These are phyloP conservation scores for Yamadazyma aaseri DNA, from an alignment of 1,139 yeast genomes.

Conservation along the genomic window DNA sequence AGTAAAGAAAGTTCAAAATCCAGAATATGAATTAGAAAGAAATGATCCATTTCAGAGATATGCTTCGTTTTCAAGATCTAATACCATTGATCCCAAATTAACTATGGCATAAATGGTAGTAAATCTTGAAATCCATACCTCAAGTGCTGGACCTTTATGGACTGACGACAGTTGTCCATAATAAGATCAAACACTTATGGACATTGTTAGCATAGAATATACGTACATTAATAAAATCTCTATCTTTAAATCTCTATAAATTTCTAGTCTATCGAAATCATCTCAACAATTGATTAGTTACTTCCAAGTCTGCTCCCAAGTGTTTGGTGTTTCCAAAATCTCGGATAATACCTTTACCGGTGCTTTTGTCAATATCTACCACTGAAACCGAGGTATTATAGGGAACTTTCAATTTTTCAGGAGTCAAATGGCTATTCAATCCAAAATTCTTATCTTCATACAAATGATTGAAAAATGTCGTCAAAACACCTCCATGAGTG, in stretches of 20 bases:
- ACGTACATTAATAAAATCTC: not conserved
- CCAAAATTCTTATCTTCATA: constrained; percentile 35
- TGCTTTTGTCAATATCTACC: constrained; percentile 48
- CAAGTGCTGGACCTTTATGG: constrained; percentile 12
- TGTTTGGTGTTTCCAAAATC: constrained; percentile 63
- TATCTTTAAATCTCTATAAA: constrained; percentile 1
- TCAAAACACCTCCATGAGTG: constrained; percentile 86
- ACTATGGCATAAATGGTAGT: constrained; percentile 4
- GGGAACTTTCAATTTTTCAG: constrained; percentile 55
- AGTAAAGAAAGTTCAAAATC: constrained; percentile 40
- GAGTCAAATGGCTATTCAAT: constrained; percentile 35
- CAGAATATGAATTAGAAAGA: constrained; percentile 64
- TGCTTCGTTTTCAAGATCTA: constrained; percentile 52
- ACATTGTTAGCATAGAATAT: no score
- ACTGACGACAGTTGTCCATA: constrained; percentile 1
- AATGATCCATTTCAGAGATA: constrained; percentile 64
- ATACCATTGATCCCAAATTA: constrained; percentile 24
- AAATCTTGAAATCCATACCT: constrained; percentile 8
- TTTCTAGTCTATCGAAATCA: constrained; percentile 12
- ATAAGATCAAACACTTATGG: constrained; percentile 10
- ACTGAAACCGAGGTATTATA: constrained; percentile 73
- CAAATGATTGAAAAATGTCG: constrained; percentile 53
- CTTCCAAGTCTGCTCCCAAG: constrained; percentile 56
- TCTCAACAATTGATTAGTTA: constrained; percentile 45
- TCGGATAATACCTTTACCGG: constrained; percentile 42